Evolutionary conservation across 2,329 filamentous ascomycete species (phyloP).

Genomic region (Talaromyces sp.): DNA sequence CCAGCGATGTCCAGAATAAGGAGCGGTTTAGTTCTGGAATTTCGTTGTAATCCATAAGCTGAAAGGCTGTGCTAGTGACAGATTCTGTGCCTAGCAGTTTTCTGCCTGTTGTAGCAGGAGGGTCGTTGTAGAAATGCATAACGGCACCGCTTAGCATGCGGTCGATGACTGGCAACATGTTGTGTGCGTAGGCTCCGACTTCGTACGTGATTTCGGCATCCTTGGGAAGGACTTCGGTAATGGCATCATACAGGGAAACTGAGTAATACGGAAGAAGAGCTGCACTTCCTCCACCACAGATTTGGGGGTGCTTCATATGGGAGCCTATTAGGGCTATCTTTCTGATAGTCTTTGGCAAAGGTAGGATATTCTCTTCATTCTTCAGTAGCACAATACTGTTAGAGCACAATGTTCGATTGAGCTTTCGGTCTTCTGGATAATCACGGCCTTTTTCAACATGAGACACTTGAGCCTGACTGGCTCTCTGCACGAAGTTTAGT

Average conservation of each 20-base stretch:
- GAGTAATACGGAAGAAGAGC: conserved; percentile 48
- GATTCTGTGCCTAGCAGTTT: conserved; percentile 18
- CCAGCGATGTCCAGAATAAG: conserved; percentile 51
- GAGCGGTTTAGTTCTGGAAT: conserved; percentile 49
- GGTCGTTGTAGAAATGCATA: conserved; percentile 63
- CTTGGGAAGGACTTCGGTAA: conserved; percentile 24
- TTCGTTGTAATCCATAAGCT: conserved; percentile 55
- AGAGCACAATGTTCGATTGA: conserved; percentile 64
- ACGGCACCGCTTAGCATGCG: conserved; percentile 28
- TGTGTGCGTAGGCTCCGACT: conserved; percentile 63
- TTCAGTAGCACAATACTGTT: conserved; percentile 72
- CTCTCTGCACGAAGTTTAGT: conserved; percentile 59
- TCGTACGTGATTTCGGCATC: conserved; percentile 47
- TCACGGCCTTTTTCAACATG: conserved; percentile 57
- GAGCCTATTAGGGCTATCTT: conserved; percentile 54
- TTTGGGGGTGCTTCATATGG: conserved; percentile 48
- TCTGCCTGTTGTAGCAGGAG: conserved; percentile 34
- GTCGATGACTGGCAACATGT: conserved; percentile 44
- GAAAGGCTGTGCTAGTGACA: conserved; percentile 35
- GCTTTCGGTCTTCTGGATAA: conserved; percentile 60
- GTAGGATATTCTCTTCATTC: conserved; percentile 63
- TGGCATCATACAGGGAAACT: conserved; percentile 39
- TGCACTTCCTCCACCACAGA: conserved; percentile 64
- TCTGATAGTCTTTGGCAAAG: conserved; percentile 45
- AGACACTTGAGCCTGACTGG: conserved; percentile 52